A percentile compares a stretch with the other conserved stretches of the same genome.
These are phyloP conservation scores for Zelopaecilomyces penicillatus DNA, from an alignment of 2,329 filamentous ascomycete genomes.

Conservation along the genomic window DNA sequence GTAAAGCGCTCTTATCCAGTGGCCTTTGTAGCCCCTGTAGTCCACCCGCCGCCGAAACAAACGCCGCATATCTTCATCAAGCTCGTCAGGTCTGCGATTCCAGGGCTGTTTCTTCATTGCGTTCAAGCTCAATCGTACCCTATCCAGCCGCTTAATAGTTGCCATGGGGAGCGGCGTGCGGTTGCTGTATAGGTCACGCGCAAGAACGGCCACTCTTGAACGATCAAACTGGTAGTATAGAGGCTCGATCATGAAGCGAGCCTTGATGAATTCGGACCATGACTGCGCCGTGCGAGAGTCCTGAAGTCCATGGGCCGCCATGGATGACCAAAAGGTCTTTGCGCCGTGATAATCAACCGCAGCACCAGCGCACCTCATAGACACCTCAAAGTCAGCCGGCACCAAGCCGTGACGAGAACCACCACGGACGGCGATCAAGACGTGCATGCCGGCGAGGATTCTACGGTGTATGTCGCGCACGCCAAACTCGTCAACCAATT, in stretches of 20 bases:
- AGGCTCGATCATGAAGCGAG: slow-evolving; percentile 38
- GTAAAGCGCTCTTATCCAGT: slow-evolving; percentile 17
- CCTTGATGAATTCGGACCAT: slow-evolving; percentile 39
- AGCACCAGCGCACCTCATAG: slow-evolving; percentile 41
- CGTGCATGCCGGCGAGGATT: slow-evolving; percentile 28
- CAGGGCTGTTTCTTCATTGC: slow-evolving; percentile 20
- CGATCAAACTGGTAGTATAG: slow-evolving; percentile 40
- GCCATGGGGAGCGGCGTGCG: slow-evolving; percentile 7
- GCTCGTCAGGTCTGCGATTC: slow-evolving; percentile 17
- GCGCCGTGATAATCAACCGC: slow-evolving; percentile 27
- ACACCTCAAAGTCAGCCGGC: slow-evolving; percentile 34
- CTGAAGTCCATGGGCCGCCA: slow-evolving; percentile 19
- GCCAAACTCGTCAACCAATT: slow-evolving; percentile 34
- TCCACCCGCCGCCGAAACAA: slow-evolving; percentile 18
- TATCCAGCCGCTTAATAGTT: slow-evolving; percentile 20
- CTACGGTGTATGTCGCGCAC: slow-evolving; percentile 32
- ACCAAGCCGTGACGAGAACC: slow-evolving; percentile 19
- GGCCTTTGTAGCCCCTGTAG: slow-evolving; percentile 18
- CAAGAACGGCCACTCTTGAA: slow-evolving; percentile 27
- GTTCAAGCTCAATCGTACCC: slow-evolving; percentile 21
- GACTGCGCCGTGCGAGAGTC: slow-evolving; percentile 22
- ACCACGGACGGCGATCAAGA: slow-evolving; percentile 25
- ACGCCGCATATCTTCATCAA: slow-evolving; percentile 18
- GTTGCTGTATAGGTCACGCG: slow-evolving; percentile 29
- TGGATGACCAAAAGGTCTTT: slow-evolving; percentile 27